Conservation (phyloP, 768 basidiomycete species). For the Floccularia luteovirens region DNA sequence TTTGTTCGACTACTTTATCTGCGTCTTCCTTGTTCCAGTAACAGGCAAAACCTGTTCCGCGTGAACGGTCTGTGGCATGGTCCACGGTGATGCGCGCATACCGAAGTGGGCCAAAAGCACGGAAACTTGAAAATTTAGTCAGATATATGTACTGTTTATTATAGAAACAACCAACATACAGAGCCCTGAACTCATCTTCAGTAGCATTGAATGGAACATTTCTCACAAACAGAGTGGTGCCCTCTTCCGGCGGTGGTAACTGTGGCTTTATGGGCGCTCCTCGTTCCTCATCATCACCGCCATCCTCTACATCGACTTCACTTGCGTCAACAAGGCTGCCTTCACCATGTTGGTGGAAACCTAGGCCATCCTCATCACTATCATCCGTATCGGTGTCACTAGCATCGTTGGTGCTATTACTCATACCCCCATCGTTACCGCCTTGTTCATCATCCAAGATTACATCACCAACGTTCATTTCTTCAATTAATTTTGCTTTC, state of each 20-base stretch:
- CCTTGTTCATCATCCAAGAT: conserved; percentile 23
- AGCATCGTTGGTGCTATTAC: background rate
- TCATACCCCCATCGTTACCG: background rate
- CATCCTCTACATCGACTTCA: conserved; percentile 24
- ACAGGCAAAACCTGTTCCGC: conserved; percentile 94
- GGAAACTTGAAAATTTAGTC: conserved; percentile 51
- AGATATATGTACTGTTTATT: background rate
- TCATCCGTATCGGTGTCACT: conserved; percentile 13
- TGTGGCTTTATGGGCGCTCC: conserved; percentile 52
- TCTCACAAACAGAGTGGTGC: conserved; percentile 89
- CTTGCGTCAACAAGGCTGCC: conserved; percentile 33
- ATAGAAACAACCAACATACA: conserved; percentile 43
- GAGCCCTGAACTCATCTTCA: conserved; percentile 81
- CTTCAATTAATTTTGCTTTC: conserved; percentile 45
- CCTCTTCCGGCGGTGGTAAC: conserved; percentile 78
- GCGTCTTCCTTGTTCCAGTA: conserved; percentile 95
- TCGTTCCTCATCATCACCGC: conserved; percentile 21
- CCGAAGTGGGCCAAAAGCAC: conserved; percentile 84
- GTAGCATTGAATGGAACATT: conserved; percentile 91
- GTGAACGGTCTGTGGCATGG: conserved; percentile 71
- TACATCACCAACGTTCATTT: conserved; percentile 26
- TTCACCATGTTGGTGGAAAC: conserved; percentile 31
- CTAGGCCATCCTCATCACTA: conserved; percentile 30
- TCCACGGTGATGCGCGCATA: conserved; percentile 93
- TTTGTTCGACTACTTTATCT: conserved; percentile 76